phyloP scores from a whole-genome alignment of 1,139 yeast genomes.

The Blastobotrys malaysiensis region DNA sequence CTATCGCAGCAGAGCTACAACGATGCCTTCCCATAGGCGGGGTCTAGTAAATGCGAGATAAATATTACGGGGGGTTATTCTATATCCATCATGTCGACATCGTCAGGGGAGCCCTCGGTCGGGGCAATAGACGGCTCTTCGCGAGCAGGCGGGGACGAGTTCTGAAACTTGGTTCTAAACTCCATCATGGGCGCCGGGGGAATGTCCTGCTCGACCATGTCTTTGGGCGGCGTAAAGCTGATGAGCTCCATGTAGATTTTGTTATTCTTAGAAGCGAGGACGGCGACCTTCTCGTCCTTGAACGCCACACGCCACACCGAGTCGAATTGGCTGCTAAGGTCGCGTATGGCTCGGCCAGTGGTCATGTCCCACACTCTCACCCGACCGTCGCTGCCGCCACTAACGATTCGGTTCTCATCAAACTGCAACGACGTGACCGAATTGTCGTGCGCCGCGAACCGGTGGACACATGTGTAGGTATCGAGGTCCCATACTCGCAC shows the following conservation, averaged over 20 bases:
- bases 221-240: conserved; percentile 31
- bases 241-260: conserved; percentile 37
- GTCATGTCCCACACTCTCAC: conserved; percentile 90
- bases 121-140: not conserved
- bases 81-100: conserved; percentile 5
- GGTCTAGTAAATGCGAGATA: too few relatives aligned
- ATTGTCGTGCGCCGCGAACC: conserved; percentile 75
- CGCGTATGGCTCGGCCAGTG: conserved; percentile 52
- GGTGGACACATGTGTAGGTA: conserved; percentile 79
- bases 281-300: conserved; percentile 38
- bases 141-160: not conserved
- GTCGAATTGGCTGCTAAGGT: conserved; percentile 34
- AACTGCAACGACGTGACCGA: conserved; percentile 83
- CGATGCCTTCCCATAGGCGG: too few relatives aligned
- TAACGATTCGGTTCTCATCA: conserved; percentile 81
- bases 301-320: conserved; percentile 42
- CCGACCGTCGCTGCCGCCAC: conserved; percentile 83
- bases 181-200: not conserved
- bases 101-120: not conserved
- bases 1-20: too few relatives aligned
- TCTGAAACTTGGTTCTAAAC: conserved; percentile 1
- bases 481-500: conserved; percentile 93
- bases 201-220: conserved; percentile 11
- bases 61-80: not conserved
- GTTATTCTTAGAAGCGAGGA: conserved; percentile 34